phyloP scores from a whole-genome alignment of 495 filamentous ascomycete genomes.

The Tricharina praecox region DNA sequence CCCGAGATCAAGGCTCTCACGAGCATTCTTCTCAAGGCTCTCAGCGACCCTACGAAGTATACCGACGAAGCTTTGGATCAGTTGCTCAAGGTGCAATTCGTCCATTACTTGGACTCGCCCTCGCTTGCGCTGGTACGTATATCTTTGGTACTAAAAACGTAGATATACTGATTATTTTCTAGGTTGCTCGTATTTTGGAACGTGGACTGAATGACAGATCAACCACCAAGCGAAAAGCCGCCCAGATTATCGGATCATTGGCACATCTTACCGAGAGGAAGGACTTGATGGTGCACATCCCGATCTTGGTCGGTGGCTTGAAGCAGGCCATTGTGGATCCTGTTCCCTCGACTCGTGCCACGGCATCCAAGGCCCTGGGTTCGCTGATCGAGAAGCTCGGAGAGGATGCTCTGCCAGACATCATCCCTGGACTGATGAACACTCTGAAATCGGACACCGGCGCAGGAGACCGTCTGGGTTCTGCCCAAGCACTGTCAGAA shows the following conservation, averaged over 20 bases:
- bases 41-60: conserved; percentile 94
- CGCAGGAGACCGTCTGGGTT: conserved; percentile 85
- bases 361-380: conserved; percentile 86
- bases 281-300: conserved; percentile 78
- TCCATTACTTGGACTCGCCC: conserved; percentile 90
- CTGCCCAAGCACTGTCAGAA: conserved; percentile 90
- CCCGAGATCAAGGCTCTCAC: conserved; percentile 88
- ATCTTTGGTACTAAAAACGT: neutral
- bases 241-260: conserved; percentile 92
- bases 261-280: conserved; percentile 94
- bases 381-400: conserved; percentile 93
- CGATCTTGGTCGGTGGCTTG: conserved; percentile 78
- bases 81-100: conserved; percentile 86
- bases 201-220: conserved; percentile 80
- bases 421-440: conserved; percentile 92
- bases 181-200: conserved; percentile 70
- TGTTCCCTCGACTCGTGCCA: conserved; percentile 90
- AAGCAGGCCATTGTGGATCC: conserved; percentile 83
- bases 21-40: conserved; percentile 77
- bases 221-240: conserved; percentile 82
- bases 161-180: conserved; percentile 4
- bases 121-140: conserved; percentile 64
- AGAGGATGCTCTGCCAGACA: conserved; percentile 88
- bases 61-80: conserved; percentile 88
- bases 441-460: conserved; percentile 95